Evolutionary conservation across 2,329 filamentous ascomycete genomes (phyloP).

Genomic region (Chrysoporthe deuterocubensis): DNA sequence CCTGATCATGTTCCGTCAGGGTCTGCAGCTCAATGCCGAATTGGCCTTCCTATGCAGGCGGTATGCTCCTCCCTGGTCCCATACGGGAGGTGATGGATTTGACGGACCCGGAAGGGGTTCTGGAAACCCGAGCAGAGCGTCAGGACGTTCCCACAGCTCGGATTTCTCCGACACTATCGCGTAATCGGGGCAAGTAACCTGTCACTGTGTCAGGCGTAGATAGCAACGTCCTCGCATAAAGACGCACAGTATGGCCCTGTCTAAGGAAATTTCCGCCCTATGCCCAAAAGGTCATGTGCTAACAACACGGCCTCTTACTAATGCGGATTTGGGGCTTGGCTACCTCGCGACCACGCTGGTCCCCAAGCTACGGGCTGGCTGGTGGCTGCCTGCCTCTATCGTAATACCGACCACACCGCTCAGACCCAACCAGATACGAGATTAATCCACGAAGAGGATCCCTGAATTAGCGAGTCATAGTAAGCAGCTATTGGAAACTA

Average conservation of each 20-base stretch:
- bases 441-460: constrained; percentile 3
- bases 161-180: constrained; percentile 8
- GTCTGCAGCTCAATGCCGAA: background rate
- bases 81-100: background rate
- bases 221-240: background rate
- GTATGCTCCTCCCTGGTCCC: background rate
- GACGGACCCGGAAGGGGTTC: background rate
- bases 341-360: background rate
- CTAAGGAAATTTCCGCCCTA: background rate
- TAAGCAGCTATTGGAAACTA: background rate
- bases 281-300: background rate
- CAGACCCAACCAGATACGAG: constrained; percentile 5
- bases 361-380: background rate
- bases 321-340: background rate
- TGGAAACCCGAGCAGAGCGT: background rate
- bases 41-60: background rate
- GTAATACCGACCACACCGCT: constrained; percentile 11
- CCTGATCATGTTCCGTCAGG: background rate
- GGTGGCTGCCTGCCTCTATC: background rate
- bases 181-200: background rate
- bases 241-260: constrained; percentile 1
- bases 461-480: background rate
- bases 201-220: constrained; percentile 1
- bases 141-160: background rate
- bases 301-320: background rate